A percentile compares a stretch with the other conserved stretches of the same genome.
Conservation (phyloP, 148 eudicot species). For the Euryodendron excelsum region DNA sequence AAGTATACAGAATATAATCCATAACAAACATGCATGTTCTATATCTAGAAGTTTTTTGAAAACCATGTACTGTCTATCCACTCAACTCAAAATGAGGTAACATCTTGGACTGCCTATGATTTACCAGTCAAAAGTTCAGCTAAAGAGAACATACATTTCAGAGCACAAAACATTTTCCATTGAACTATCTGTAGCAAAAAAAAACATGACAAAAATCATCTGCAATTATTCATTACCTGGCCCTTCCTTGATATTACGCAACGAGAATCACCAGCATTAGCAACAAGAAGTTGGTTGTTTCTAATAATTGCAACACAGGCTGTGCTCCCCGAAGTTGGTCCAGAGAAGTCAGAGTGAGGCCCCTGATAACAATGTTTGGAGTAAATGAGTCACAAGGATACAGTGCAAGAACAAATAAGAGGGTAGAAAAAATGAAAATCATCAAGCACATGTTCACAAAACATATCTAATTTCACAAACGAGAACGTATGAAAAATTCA, state of each 20-base stretch:
- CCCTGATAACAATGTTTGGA: slow-evolving; percentile 47
- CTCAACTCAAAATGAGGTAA: neutral
- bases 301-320: slow-evolving; percentile 85
- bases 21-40: neutral
- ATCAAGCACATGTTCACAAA: neutral
- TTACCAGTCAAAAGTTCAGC: neutral
- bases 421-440: neutral
- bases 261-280: slow-evolving; percentile 99
- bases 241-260: slow-evolving; percentile 95
- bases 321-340: slow-evolving; percentile 97
- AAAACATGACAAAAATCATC: no score
- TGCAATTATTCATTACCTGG: slow-evolving; percentile 48
- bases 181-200: neutral
- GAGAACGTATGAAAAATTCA: neutral
- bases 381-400: neutral
- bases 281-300: slow-evolving; percentile 75
- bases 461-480: neutral
- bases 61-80: neutral
- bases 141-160: neutral
- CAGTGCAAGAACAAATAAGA: neutral
- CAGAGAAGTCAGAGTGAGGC: slow-evolving; percentile 95
- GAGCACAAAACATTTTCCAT: neutral
- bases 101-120: neutral
- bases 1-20: neutral
- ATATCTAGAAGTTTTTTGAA: neutral